These are phyloP conservation scores for Russula ochroleuca DNA, from an alignment of 768 basidiomycete genomes.

Conservation along the genomic window DNA sequence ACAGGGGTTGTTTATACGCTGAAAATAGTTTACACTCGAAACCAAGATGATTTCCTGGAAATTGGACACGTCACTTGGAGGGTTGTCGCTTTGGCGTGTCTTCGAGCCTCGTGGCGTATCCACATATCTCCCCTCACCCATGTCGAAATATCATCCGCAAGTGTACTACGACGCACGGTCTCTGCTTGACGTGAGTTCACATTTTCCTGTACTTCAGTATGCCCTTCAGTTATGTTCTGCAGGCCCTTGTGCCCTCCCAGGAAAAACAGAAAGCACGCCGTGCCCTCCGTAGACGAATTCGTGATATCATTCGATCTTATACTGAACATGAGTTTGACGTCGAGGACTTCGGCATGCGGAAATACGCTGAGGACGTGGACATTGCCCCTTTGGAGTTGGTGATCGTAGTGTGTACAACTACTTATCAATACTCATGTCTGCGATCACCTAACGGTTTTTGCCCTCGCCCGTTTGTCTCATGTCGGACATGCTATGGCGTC, in stretches of 20 bases:
- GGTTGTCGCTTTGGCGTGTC: background rate
- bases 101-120: background rate
- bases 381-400: slow-evolving; percentile 22
- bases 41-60: background rate
- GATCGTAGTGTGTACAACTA: slow-evolving; percentile 15
- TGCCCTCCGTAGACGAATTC: slow-evolving; percentile 10
- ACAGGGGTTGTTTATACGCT: too few relatives aligned
- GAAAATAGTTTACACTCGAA: too few relatives aligned
- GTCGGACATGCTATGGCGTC: background rate
- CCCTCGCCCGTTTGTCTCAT: background rate
- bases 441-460: background rate
- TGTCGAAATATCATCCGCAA: slow-evolving; percentile 19
- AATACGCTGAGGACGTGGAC: slow-evolving; percentile 23
- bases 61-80: background rate
- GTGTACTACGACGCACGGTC: slow-evolving; percentile 16
- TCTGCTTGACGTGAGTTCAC: slow-evolving; percentile 6
- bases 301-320: slow-evolving; percentile 9
- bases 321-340: slow-evolving; percentile 16
- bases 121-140: background rate
- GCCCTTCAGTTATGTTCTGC: background rate
- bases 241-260: slow-evolving; percentile 10
- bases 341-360: slow-evolving; percentile 18
- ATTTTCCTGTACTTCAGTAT: background rate
- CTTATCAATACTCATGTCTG: background rate
- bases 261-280: slow-evolving; percentile 12